phyloP scores from a whole-genome alignment of 352 stramenopile species.

The Stramenopiles sp. region DNA sequence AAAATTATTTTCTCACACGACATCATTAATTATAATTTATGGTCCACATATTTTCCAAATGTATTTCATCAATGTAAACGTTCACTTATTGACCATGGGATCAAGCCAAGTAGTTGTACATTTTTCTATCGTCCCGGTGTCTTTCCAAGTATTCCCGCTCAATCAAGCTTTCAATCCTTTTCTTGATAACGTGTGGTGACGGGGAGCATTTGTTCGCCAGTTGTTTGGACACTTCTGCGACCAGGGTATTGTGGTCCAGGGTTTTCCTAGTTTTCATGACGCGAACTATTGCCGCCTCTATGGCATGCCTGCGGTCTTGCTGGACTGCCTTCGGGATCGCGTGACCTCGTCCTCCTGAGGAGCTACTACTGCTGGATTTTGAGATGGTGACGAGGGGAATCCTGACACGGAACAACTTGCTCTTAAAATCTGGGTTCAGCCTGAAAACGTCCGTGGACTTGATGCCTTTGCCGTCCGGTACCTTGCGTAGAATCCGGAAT shows the following conservation, averaged over 20 bases:
- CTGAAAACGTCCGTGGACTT: conserved; percentile 77
- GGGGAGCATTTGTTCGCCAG: conserved; percentile 73
- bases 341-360: conserved; percentile 22
- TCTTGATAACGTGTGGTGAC: conserved; percentile 85
- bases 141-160: conserved; percentile 96
- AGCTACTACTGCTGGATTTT: conserved; percentile 22
- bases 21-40: too few relatives aligned
- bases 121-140: conserved; percentile 57
- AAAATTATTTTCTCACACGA: too few relatives aligned
- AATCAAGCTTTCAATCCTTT: conserved; percentile 93
- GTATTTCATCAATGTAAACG: too few relatives aligned
- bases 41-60: too few relatives aligned
- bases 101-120: conserved; percentile 96
- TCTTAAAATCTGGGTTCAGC: conserved; percentile 82
- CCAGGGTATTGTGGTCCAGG: conserved; percentile 64
- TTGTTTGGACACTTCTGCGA: conserved; percentile 62
- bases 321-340: conserved; percentile 66
- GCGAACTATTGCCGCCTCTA: conserved; percentile 74
- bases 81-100: too few relatives aligned
- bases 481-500: conserved; percentile 87
- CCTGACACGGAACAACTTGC: conserved; percentile 57
- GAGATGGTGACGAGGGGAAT: conserved; percentile 53
- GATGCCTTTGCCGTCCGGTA: conserved; percentile 87
- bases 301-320: conserved; percentile 74
- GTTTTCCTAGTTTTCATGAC: conserved; percentile 86